phyloP scores from a whole-genome alignment of 2,329 filamentous ascomycete genomes.

The Aspergillus unguis region DNA sequence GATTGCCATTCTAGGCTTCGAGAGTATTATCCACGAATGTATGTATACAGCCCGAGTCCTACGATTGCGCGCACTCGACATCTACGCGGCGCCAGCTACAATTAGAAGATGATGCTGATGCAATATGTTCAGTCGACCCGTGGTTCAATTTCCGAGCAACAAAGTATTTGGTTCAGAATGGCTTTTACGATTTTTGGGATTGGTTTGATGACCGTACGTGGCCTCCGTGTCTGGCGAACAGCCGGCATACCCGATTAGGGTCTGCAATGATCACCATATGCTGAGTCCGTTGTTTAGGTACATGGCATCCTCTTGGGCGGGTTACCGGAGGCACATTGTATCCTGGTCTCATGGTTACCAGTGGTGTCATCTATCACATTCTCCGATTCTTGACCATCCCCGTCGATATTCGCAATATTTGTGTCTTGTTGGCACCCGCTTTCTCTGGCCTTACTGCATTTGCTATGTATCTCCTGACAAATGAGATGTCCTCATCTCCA shows the following conservation, averaged over 20 bases:
- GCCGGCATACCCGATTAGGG: background rate
- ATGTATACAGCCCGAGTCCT: slow-evolving; percentile 43
- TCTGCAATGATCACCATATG: background rate
- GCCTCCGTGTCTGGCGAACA: slow-evolving; percentile 1
- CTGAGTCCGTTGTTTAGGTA: slow-evolving; percentile 48
- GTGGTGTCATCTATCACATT: slow-evolving; percentile 91
- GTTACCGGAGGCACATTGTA: slow-evolving; percentile 99
- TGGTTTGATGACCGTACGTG: slow-evolving; percentile 94
- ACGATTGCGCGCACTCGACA: background rate
- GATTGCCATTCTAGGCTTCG: slow-evolving; percentile 63
- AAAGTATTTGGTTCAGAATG: slow-evolving; percentile 94
- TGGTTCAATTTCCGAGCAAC: slow-evolving; percentile 99
- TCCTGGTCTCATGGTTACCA: slow-evolving; percentile 98
- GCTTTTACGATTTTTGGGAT: slow-evolving; percentile 99
- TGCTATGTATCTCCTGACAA: slow-evolving; percentile 90
- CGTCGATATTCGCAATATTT: slow-evolving; percentile 98
- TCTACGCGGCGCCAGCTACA: background rate
- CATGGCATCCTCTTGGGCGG: slow-evolving; percentile 97
- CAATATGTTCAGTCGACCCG: slow-evolving; percentile 72
- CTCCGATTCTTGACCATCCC: slow-evolving; percentile 85
- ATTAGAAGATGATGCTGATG: background rate
- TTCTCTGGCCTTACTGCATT: slow-evolving; percentile 93
- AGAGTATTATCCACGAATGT: slow-evolving; percentile 99
- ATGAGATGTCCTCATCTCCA: slow-evolving; percentile 93
- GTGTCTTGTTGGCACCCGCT: slow-evolving; percentile 88